Percentiles rank a stretch among this genome's conserved stretches.
Conservation (phyloP, 1,284 basidiomycete species). For the Malassezia restricta region DNA sequence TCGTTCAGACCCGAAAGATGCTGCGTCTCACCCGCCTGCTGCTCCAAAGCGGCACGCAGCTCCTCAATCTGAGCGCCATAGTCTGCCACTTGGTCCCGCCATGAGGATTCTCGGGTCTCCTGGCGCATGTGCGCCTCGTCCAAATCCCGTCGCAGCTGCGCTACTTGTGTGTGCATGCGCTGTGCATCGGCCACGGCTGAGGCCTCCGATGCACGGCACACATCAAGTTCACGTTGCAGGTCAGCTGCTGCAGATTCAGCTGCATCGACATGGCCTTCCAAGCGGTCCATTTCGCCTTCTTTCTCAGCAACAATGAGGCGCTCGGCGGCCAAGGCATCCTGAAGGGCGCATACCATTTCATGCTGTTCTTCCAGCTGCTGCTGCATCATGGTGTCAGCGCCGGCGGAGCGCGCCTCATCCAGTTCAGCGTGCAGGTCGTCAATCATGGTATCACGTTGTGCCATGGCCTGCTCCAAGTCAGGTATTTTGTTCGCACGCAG, state of each 20-base stretch:
- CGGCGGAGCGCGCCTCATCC: constrained; percentile 21
- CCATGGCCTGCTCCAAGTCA: constrained; percentile 14
- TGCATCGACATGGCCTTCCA: constrained; percentile 32
- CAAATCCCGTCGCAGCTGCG: constrained; percentile 60
- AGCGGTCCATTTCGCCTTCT: constrained; percentile 32
- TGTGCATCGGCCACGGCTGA: constrained; percentile 48
- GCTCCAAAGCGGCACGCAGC: constrained; percentile 2
- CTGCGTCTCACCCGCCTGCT: not conserved
- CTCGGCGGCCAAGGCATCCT: constrained; percentile 36
- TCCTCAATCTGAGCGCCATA: constrained; percentile 1
- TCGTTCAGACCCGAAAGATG: constrained; percentile 26
- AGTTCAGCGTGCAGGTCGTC: constrained; percentile 4
- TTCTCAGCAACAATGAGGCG: constrained; percentile 34
- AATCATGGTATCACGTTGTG: not conserved
- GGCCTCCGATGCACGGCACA: constrained; percentile 9
- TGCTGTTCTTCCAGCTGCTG: constrained; percentile 13
- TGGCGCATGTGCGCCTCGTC: constrained; percentile 48
- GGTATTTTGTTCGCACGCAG: constrained; percentile 15
- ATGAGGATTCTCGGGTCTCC: constrained; percentile 24
- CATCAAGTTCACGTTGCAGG: constrained; percentile 20
- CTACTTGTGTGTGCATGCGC: constrained; percentile 49
- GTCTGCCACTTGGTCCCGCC: constrained; percentile 16
- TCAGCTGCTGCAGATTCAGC: constrained; percentile 21
- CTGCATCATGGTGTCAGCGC: not conserved
- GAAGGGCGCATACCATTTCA: constrained; percentile 15